Base-by-base conservation (phyloP, 345 rosid species). In the Leavenworthia alabamica region DNA sequence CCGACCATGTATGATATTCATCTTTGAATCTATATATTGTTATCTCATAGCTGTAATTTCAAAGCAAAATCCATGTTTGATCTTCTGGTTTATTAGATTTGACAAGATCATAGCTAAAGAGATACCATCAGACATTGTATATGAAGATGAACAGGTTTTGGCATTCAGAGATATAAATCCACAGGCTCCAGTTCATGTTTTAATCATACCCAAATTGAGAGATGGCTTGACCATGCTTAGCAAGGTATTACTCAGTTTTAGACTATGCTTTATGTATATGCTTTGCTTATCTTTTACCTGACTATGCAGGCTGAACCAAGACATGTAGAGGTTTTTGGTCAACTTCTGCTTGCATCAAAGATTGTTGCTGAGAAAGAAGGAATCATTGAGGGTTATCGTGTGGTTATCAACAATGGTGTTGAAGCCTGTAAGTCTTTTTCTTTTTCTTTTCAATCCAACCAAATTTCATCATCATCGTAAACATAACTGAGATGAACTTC, bases 341-440 rank as follows among this genome's bases (percentile, higher is more conserved):
- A 66, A 44, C 99, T 93, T 67, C 83, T 90, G 19, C 74, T 64
- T 31, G 96, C 86, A 27, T 82, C 97, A 5, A 86, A 79, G 82
- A 72, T 80, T 62, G 99, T 87, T 64, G 99, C 99, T 29, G 96
- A 89, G 67, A 87, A 78, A 63, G 99, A 93, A 77, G 99, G 97
- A 11, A 86, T 90, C 66, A 48, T 76, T 1, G 89, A 89, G 7
- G 90, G 97, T 22, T 93, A 89, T 63, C 96, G 96, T 42, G 89
- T 93, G 51, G 99, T 90, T 35, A 86, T 94, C 75, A 90, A 93
- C 86, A 86, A 74, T 29, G 99, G 97, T 20, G 83, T 81, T 7
- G 65, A 36, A 53, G 99, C 82, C 37, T 84, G 97, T 86, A 80
- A 87, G 95, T 77, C 52, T 29, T 27, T 56, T 56, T 42, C n/a